A percentile compares a stretch with the other conserved stretches of the same genome.
These are phyloP conservation scores for Xylariaceae sp. DNA, from an alignment of 2,329 filamentous ascomycete species.

Conservation along the genomic window DNA sequence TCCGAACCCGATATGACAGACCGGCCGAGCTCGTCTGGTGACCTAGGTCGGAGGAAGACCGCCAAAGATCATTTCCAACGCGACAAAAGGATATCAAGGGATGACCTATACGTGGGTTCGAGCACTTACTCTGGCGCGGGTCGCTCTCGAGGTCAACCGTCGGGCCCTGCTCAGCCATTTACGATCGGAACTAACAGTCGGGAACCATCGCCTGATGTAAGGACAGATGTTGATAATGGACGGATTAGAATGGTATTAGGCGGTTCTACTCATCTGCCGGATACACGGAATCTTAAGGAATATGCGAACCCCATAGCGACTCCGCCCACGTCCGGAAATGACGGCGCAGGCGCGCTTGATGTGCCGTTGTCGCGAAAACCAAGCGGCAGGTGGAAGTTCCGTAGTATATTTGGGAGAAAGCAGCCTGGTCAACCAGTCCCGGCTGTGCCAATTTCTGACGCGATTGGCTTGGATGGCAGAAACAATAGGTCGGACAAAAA, in stretches of 20 bases:
- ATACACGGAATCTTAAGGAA: slow-evolving; percentile 19
- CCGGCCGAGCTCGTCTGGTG: slow-evolving; percentile 42
- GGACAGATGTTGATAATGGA: slow-evolving; percentile 38
- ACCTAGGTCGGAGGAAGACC: slow-evolving; percentile 32
- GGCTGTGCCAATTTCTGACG: slow-evolving; percentile 18
- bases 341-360: slow-evolving; percentile 23
- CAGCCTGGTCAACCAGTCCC: slow-evolving; percentile 28
- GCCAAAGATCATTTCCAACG: slow-evolving; percentile 30
- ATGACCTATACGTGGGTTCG: slow-evolving; percentile 39
- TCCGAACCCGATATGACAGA: slow-evolving; percentile 32
- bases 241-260: slow-evolving; percentile 72
- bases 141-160: slow-evolving; percentile 39
- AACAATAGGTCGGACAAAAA: slow-evolving; percentile 18
- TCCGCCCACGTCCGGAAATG: slow-evolving; percentile 25
- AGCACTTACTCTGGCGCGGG: slow-evolving; percentile 31
- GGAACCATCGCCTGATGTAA: slow-evolving; percentile 42
- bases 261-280: slow-evolving; percentile 54
- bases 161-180: slow-evolving; percentile 35
- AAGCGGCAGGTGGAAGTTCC: slow-evolving; percentile 56
- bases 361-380: slow-evolving; percentile 42
- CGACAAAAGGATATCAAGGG: slow-evolving; percentile 45
- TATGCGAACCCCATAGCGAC: slow-evolving; percentile 12
- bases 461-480: slow-evolving; percentile 22
- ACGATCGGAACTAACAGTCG: slow-evolving; percentile 35
- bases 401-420: slow-evolving; percentile 51